phyloP scores from a whole-genome alignment of 345 rosid species.

The Durio zibethinus region DNA sequence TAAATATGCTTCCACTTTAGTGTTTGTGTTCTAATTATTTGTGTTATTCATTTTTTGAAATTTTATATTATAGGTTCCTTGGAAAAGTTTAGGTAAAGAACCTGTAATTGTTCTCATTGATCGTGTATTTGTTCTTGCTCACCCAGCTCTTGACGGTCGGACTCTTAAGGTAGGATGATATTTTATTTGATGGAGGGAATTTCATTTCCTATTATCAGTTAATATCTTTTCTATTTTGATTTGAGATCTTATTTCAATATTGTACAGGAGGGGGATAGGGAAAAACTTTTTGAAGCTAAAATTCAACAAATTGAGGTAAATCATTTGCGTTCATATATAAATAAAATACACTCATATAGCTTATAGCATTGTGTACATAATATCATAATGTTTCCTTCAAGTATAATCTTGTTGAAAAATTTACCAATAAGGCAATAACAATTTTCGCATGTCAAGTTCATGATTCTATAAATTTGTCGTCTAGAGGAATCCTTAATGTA shows the following conservation, averaged over 20 bases:
- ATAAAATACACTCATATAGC: background rate
- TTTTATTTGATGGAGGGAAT: constrained; percentile 12
- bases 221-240: background rate
- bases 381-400: background rate
- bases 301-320: constrained; percentile 92
- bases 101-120: constrained; percentile 92
- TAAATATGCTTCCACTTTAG: background rate
- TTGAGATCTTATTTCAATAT: background rate
- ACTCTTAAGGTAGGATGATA: constrained; percentile 52
- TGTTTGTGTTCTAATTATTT: constrained; percentile 1
- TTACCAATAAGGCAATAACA: background rate
- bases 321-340: background rate
- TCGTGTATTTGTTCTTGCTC: constrained; percentile 87
- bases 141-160: constrained; percentile 62
- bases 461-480: constrained; percentile 1
- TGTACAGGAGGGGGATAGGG: constrained; percentile 78
- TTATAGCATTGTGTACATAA: background rate
- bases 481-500: background rate
- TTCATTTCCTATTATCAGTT: background rate
- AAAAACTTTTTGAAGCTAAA: constrained; percentile 81
- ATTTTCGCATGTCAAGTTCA: background rate
- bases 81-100: constrained; percentile 97
- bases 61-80: constrained; percentile 66
- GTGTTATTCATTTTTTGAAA: constrained; percentile 3
- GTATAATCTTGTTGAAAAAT: background rate